A percentile compares a stretch with the other conserved stretches of the same genome.
These are phyloP conservation scores for Cicer arietinum DNA, from an alignment of 306 rosid genomes.

Conservation along the genomic window DNA sequence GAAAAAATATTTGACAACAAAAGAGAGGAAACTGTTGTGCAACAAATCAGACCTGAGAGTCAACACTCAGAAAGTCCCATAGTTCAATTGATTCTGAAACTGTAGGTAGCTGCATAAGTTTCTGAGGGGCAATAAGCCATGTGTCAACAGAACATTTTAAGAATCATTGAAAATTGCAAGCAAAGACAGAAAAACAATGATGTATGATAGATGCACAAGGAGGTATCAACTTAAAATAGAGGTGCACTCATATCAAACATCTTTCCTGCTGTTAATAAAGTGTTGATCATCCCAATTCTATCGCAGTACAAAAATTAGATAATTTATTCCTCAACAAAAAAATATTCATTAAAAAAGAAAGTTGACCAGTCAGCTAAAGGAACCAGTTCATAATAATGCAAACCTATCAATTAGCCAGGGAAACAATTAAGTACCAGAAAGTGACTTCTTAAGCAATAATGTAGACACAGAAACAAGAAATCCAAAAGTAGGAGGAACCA, in stretches of 20 bases:
- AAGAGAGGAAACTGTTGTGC: conserved; percentile 40
- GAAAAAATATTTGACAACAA: conserved; percentile 5
- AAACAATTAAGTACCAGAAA: conserved; percentile 31
- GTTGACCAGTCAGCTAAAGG: conserved; percentile 31
- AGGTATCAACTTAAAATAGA: conserved; percentile 37
- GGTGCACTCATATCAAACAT: conserved; percentile 41
- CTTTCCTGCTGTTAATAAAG: conserved; percentile 32
- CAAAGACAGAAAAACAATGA: conserved; percentile 39
- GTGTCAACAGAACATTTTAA: conserved; percentile 42
- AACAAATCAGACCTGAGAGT: conserved; percentile 83
- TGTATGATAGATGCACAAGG: conserved; percentile 34
- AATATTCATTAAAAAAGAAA: conserved; percentile 11
- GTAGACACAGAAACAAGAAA: conserved; percentile 33
- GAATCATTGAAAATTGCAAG: conserved; percentile 31
- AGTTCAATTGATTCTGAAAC: conserved; percentile 98
- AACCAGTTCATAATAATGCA: conserved; percentile 26
- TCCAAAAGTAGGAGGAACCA: conserved; percentile 22
- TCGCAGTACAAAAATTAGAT: conserved; percentile 31
- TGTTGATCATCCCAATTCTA: conserved; percentile 26
- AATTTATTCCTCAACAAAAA: conserved; percentile 18
- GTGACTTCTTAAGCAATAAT: conserved; percentile 23
- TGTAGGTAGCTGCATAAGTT: conserved; percentile 89
- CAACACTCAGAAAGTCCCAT: conserved; percentile 99
- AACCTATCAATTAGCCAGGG: conserved; percentile 29
- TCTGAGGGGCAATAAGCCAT: conserved; percentile 59